A percentile compares a stretch with the other conserved stretches of the same genome.
These are phyloP conservation scores for Plasmodium adleri DNA, from an alignment of 169 alveolate genomes.

Conservation along the genomic window DNA sequence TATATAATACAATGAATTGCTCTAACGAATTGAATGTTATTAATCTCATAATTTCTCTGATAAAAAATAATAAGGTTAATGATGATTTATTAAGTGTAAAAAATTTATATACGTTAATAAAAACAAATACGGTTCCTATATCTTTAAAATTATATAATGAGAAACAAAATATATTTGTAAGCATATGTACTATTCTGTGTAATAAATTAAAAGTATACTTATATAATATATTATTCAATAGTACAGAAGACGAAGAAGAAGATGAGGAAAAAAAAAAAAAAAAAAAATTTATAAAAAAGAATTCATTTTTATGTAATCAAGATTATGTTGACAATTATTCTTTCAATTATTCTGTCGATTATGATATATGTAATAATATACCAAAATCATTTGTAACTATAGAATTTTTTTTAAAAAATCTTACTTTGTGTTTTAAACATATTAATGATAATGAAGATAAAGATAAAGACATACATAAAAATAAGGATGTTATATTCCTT, in stretches of 20 bases:
- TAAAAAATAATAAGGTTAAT: conserved; percentile 24
- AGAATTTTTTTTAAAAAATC: conserved; percentile 18
- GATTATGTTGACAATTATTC: conserved; percentile 12
- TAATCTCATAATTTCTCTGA: conserved; percentile 12
- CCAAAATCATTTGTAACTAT: conserved; percentile 21
- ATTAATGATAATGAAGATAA: not conserved
- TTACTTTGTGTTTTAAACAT: conserved; percentile 8
- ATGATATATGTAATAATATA: conserved; percentile 29
- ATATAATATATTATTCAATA: not conserved
- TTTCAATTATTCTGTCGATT: not conserved
- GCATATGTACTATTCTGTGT: conserved; percentile 18
- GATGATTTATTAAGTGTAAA: conserved; percentile 20
- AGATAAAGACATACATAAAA: not conserved
- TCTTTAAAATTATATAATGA: conserved; percentile 12
- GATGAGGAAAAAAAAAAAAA: too few species aligned
- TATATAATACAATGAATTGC: not conserved
- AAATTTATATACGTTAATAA: conserved; percentile 26
- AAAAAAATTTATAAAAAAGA: not conserved
- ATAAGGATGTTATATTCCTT: conserved; percentile 6
- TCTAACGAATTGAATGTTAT: too few species aligned
- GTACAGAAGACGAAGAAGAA: too few species aligned
- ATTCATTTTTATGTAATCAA: not conserved
- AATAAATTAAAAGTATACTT: conserved; percentile 35
- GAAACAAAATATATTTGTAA: conserved; percentile 20
- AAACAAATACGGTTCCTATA: conserved; percentile 4